Percentiles rank a stretch among this genome's conserved stretches.
Evolutionary conservation across 2,329 filamentous ascomycete species (phyloP).

Genomic region (Microascus cirrosus): DNA sequence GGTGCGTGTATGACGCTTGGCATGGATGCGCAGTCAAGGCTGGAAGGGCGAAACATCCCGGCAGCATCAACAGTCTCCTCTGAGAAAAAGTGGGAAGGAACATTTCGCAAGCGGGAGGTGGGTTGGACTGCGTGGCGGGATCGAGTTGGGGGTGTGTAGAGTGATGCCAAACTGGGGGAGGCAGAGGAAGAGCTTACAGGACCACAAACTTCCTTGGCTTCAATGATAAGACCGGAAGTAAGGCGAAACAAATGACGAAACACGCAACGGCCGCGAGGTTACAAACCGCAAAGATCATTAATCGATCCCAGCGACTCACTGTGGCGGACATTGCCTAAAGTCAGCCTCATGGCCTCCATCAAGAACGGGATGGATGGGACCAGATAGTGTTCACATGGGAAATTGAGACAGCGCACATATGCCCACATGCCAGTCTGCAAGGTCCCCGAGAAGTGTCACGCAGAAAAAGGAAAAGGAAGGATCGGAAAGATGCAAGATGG

Average conservation of each 20-base stretch:
- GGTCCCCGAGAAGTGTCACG: conserved; percentile 1
- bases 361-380: neutral
- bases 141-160: conserved; percentile 5
- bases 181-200: conserved; percentile 59
- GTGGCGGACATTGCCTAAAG: conserved; percentile 15
- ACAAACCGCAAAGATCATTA: conserved; percentile 85
- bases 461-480: conserved; percentile 9
- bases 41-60: neutral
- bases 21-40: neutral
- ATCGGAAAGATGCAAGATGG: conserved; percentile 6
- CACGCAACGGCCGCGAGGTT: conserved; percentile 82
- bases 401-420: conserved; percentile 9
- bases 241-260: conserved; percentile 85
- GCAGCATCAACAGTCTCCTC: neutral
- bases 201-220: conserved; percentile 91
- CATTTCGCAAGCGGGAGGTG: neutral
- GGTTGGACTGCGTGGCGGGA: neutral
- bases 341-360: conserved; percentile 12
- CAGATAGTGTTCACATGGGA: conserved; percentile 24
- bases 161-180: neutral
- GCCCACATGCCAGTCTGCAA: conserved; percentile 5
- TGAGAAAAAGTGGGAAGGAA: neutral
- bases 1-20: conserved; percentile 2
- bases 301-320: conserved; percentile 97
- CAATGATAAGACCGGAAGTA: conserved; percentile 73